These are phyloP conservation scores for Daldinia childiae DNA, from an alignment of 495 filamentous ascomycete species.

Conservation along the genomic window DNA sequence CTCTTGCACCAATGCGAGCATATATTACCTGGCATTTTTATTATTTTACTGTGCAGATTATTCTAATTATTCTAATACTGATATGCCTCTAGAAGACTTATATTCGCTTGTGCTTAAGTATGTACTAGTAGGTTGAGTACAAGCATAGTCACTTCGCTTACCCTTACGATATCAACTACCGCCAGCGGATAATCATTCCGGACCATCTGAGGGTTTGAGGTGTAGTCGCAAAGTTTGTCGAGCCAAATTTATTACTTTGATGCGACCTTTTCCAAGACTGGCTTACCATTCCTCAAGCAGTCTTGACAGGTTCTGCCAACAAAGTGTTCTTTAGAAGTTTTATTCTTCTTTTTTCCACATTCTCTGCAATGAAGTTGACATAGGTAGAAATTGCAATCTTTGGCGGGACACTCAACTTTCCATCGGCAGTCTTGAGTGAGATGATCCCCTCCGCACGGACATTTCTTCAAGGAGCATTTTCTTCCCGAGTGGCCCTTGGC, in stretches of 20 bases:
- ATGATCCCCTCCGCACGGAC: conserved; percentile 49
- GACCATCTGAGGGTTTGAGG: neutral
- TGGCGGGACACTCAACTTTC: conserved; percentile 49
- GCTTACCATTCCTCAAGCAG: conserved; percentile 43
- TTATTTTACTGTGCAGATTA: too few relatives aligned
- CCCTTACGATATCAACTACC: too few relatives aligned
- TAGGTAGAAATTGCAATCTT: conserved; percentile 45
- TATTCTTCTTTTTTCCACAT: conserved; percentile 46
- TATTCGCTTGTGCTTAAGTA: too few relatives aligned
- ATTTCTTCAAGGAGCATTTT: conserved; percentile 45
- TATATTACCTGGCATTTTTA: too few relatives aligned
- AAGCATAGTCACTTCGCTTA: too few relatives aligned
- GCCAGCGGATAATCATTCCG: too few relatives aligned
- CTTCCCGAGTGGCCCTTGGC: conserved; percentile 48
- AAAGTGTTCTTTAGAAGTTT: conserved; percentile 41
- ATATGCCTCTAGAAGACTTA: too few relatives aligned
- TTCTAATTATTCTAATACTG: too few relatives aligned
- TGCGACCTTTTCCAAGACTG: neutral
- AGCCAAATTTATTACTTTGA: too few relatives aligned
- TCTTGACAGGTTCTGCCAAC: conserved; percentile 45
- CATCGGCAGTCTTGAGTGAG: conserved; percentile 54
- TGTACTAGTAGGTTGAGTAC: too few relatives aligned
- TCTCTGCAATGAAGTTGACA: conserved; percentile 52
- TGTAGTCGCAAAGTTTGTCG: neutral
- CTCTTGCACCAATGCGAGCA: too few relatives aligned